phyloP scores from a whole-genome alignment of 257 asterid species.

The Prunella vulgaris region DNA sequence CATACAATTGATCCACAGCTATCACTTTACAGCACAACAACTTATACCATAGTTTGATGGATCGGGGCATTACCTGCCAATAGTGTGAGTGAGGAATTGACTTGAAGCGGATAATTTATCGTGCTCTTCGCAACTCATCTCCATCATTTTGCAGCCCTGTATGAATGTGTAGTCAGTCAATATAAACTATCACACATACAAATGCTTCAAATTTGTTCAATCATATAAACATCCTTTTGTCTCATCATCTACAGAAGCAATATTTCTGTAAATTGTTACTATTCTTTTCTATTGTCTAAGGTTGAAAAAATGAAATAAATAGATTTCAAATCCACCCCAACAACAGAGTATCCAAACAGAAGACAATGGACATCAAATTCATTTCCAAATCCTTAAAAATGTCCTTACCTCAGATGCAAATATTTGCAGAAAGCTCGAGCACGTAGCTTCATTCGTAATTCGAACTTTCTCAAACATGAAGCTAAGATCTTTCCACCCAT shows the following conservation, averaged over 20 bases:
- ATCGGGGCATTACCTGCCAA: constrained; percentile 62
- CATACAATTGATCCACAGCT: too few species aligned
- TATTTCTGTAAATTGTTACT: too few species aligned
- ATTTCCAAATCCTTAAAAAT: neutral
- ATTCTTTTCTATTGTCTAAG: neutral
- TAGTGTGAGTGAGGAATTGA: constrained; percentile 80
- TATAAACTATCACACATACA: neutral
- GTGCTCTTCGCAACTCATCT: constrained; percentile 88
- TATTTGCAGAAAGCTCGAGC: constrained; percentile 62
- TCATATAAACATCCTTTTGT: neutral
- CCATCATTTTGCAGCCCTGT: constrained; percentile 87
- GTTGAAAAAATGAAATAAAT: neutral
- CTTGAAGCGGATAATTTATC: constrained; percentile 68
- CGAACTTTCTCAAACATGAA: constrained; percentile 74
- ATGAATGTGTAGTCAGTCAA: neutral
- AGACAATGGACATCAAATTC: neutral
- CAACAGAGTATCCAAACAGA: too few species aligned
- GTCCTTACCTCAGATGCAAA: constrained; percentile 77
- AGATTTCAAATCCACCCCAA: neutral
- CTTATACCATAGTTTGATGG: neutral
- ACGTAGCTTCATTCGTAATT: constrained; percentile 46
- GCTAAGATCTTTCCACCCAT: constrained; percentile 68
- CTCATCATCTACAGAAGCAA: too few species aligned
- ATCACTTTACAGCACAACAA: too few species aligned
- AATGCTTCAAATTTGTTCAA: neutral